Evolutionary conservation across 305 asterid genomes (phyloP), one percentile per base, ranked within the genome.

Genomic region (Rubia tinctorum): DNA sequence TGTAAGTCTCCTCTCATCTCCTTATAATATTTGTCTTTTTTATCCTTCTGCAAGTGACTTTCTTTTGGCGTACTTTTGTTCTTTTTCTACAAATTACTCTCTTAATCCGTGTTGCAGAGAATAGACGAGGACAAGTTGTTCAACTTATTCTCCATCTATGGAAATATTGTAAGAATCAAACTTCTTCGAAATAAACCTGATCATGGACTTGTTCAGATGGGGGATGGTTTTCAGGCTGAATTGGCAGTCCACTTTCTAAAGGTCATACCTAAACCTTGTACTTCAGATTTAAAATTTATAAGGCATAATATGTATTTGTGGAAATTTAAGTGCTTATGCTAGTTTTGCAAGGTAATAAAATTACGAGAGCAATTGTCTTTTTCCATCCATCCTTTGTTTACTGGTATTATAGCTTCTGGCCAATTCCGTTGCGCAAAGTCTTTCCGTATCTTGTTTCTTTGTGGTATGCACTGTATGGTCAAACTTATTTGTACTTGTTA

Each of bases 211-310:
- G 94, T 95, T 73, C 97, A 95, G 88, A 87, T 95, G 98, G 96
- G 97, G 58, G 99, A 92, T 85, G 99, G 99, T 70, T 92, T 95
- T 81, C 98, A 95, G 88, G 97, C 99, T 78, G 99, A 95, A 81
- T 80, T 95, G 88, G 99, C 98, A 65, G 97, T 95, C 69, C 97
- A 94, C 85, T 94, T 91, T 79, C 82, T 94, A 82, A 94, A 94
- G 98, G 99, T 94, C 47, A 58, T 81, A 69, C 22, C 60, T 18
- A 53, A 53, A 25, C n/a, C 53, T 43, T 20, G 49, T n/a, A 30
- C 72, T 74, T 65, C 5, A 23, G 61, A 43, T 17, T 55, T 45
- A 62, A 53, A 11, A 34, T 17, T 8, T 44, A 5, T 49, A 15
- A 20, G 34, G 17, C 12, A 49, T 44, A 53, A 15, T 1, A 4